phyloP scores from a whole-genome alignment of 352 stramenopile genomes.

The Globisporangium apiculatum region DNA sequence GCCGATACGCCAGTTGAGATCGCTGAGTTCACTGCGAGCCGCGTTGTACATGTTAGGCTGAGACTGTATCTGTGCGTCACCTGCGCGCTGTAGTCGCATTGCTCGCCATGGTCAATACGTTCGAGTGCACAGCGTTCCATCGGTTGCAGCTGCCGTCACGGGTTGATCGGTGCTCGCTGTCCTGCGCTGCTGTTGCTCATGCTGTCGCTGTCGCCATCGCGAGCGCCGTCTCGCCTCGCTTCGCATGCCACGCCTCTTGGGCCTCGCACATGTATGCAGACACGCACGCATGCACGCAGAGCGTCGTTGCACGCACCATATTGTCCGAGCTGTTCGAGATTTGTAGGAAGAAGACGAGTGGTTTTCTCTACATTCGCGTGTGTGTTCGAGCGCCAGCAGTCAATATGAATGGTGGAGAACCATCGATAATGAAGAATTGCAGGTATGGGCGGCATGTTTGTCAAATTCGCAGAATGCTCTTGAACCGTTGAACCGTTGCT shows the following conservation, averaged over 20 bases:
- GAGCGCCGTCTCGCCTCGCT: not conserved
- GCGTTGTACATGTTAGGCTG: no score
- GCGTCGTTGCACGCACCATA: constrained; percentile 45
- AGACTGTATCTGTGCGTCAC: no score
- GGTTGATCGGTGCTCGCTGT: no score
- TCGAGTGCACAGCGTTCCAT: no score
- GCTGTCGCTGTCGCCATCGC: not conserved
- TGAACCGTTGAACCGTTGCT: no score
- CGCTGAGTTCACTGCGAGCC: not conserved
- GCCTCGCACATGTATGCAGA: not conserved
- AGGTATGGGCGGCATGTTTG: no score
- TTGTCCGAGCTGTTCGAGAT: constrained; percentile 70
- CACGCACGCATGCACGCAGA: constrained; percentile 1
- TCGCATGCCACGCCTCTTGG: not conserved
- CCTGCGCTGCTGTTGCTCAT: not conserved
- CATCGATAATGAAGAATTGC: no score
- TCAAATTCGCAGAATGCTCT: no score
- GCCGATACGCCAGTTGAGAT: no score
- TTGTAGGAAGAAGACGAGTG: constrained; percentile 87
- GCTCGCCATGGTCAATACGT: no score
- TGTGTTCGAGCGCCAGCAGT: constrained; percentile 5
- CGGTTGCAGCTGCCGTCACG: not conserved
- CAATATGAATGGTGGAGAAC: constrained; percentile 34
- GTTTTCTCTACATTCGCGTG: constrained; percentile 25
- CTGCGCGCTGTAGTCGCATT: no score